Base-by-base conservation (phyloP, 306 rosid species). In the Datisca glomerata region DNA sequence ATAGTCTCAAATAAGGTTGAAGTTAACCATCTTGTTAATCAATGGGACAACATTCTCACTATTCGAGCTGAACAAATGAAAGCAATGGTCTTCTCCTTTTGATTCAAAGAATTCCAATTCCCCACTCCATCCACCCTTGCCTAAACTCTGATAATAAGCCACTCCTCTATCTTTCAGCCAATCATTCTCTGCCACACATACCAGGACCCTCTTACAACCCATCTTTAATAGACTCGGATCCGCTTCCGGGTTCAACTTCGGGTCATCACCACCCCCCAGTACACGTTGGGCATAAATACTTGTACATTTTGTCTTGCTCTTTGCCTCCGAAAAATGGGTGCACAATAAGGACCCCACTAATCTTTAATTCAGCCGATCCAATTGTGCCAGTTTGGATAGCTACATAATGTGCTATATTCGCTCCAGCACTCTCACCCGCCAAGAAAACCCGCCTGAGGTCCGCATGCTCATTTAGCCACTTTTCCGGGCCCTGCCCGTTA, bases 151-250 rank as follows among this genome's bases (percentile, higher is more conserved):
- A 2, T 11, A 23, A 41, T 53, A 53, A 21, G 15, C 47, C 40
- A 41, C 36, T 1, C 56, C 67, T 31, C 67, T 61, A 11, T 53
- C 67, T 21, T 11, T 61, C 32, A 61, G 43, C 56, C 53, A 21
- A 18, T 61, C 67, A 8, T 47, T 53, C 45, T 46, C 67, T 2
- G 67, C 67, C 50, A 61, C 60, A 24, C 50, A 53, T 7, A 53
- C 60, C 18, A 61, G 35, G 34, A 53, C 50, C 50, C 44, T 53
- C 13, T 7, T 49, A 17, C 67, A 28, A 12, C 45, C 45, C 39
- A 61, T 12, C 15, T n/a, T 40, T 3, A 22, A 3, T 19, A 61
- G 12, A 41, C 44, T 11, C 24, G 50, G 55, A 13, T 53, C 67
- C 6, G 21, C 56, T 17, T 10, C 45, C n/a, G 56, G 56, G 40